Conservation (phyloP, 2,329 filamentous ascomycete genomes). For the Penicillium palitans region DNA sequence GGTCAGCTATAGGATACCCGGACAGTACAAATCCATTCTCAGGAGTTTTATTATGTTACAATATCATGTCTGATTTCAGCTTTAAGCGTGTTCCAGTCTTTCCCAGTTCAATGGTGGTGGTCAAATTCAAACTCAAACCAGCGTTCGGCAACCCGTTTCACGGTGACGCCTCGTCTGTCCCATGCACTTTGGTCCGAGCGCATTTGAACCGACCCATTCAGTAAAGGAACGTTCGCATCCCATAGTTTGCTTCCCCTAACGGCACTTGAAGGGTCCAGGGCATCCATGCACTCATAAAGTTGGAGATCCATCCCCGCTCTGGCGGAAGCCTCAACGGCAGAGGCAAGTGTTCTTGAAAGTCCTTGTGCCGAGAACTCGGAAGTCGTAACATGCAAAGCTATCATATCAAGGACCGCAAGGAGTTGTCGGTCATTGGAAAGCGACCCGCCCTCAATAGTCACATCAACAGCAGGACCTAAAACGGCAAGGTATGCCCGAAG, state of each 20-base stretch:
- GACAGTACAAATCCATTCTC: constrained; percentile 30
- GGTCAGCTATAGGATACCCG: constrained; percentile 44
- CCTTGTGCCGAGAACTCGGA: constrained; percentile 52
- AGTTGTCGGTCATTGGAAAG: constrained; percentile 14
- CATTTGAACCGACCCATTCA: constrained; percentile 57
- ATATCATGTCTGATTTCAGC: constrained; percentile 10
- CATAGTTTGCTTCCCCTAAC: constrained; percentile 41
- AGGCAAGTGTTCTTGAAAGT: constrained; percentile 47
- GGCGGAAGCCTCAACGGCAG: constrained; percentile 40
- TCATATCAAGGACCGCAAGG: constrained; percentile 44
- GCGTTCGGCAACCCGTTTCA: constrained; percentile 59
- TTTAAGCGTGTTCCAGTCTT: constrained; percentile 11
- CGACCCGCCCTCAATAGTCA: background rate
- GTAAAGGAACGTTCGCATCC: constrained; percentile 59
- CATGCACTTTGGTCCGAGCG: constrained; percentile 53
- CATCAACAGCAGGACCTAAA: constrained; percentile 32
- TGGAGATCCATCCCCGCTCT: constrained; percentile 34
- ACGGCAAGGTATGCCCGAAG: constrained; percentile 73
- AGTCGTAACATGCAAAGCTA: constrained; percentile 46
- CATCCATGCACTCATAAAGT: constrained; percentile 45
- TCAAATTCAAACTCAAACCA: constrained; percentile 70
- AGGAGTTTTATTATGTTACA: constrained; percentile 28
- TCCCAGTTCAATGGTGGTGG: constrained; percentile 25
- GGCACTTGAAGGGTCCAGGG: constrained; percentile 29
- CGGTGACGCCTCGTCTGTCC: constrained; percentile 60